Percentiles rank a stretch among this genome's conserved stretches.
These are phyloP conservation scores for Teunomyces tritomae DNA, from an alignment of 805 yeast species.

Conservation along the genomic window DNA sequence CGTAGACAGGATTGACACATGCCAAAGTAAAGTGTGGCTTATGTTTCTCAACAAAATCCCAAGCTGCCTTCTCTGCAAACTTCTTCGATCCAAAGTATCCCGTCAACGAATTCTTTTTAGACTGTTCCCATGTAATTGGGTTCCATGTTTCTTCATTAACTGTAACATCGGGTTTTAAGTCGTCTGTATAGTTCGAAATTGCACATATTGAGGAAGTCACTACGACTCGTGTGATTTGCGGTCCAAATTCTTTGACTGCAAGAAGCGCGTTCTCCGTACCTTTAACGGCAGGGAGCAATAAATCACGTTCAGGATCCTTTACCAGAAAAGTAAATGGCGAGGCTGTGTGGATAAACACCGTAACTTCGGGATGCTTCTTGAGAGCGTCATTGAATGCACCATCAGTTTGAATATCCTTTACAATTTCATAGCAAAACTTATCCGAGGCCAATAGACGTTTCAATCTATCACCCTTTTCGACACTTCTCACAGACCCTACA, in stretches of 20 bases:
- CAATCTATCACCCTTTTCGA: conserved; percentile 20
- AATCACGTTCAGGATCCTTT: conserved; percentile 45
- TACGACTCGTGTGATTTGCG: conserved; percentile 48
- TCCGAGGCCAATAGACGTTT: conserved; percentile 10
- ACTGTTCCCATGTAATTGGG: conserved; percentile 49
- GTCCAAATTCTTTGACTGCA: conserved; percentile 43
- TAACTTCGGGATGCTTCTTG: conserved; percentile 38
- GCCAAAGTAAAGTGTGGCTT: conserved; percentile 39
- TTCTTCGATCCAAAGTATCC: conserved; percentile 31
- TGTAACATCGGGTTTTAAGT: conserved; percentile 18
- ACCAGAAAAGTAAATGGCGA: conserved; percentile 48
- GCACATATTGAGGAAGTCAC: conserved; percentile 41
- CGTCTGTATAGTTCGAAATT: conserved; percentile 6
- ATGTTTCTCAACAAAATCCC: conserved; percentile 18
- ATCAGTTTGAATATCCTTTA: conserved; percentile 26
- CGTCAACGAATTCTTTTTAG: conserved; percentile 32
- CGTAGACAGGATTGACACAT: conserved; percentile 54
- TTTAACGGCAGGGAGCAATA: conserved; percentile 54
- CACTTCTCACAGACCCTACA: conserved; percentile 50
- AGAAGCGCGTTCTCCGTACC: conserved; percentile 52
- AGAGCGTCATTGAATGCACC: conserved; percentile 51
- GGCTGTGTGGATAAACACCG: conserved; percentile 48
- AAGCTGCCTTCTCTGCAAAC: conserved; percentile 20
- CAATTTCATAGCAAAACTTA: conserved; percentile 27
- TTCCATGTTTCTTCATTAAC: conserved; percentile 52